These are phyloP conservation scores for Kingdonia uniflora DNA, from an alignment of 164 flowering plant genomes.

Conservation along the genomic window DNA sequence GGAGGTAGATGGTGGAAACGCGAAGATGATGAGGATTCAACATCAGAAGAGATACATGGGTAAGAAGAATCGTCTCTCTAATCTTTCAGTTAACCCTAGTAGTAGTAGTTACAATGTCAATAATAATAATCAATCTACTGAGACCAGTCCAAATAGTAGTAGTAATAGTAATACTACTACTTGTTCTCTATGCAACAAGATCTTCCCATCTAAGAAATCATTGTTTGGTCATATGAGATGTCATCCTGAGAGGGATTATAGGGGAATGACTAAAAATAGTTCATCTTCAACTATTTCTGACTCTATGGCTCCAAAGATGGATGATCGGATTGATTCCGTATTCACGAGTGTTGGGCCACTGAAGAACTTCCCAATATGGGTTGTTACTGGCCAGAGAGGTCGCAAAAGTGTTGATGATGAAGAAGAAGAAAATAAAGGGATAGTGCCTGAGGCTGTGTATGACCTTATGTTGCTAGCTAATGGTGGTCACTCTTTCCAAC, in stretches of 20 bases:
- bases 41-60: too few species aligned
- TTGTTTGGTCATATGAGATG: conserved; percentile 74
- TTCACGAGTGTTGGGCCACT: too few species aligned
- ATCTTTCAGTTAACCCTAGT: background rate
- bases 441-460: conserved; percentile 10
- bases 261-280: conserved; percentile 32
- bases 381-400: conserved; percentile 32
- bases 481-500: conserved; percentile 3
- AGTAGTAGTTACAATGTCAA: background rate
- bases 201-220: conserved; percentile 42
- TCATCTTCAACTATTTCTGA: conserved; percentile 14
- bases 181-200: conserved; percentile 36
- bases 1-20: background rate
- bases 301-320: too few species aligned
- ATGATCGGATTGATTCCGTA: background rate
- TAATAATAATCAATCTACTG: too few species aligned
- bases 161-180: background rate
- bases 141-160: too few species aligned
- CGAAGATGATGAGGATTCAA: background rate
- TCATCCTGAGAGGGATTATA: conserved; percentile 54
- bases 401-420: conserved; percentile 8
- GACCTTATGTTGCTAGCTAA: conserved; percentile 21
- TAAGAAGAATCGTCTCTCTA: background rate
- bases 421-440: background rate
- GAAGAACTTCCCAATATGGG: conserved; percentile 21